These are phyloP conservation scores for Glutinoglossum americanum DNA, from an alignment of 495 filamentous ascomycete species.

Conservation along the genomic window DNA sequence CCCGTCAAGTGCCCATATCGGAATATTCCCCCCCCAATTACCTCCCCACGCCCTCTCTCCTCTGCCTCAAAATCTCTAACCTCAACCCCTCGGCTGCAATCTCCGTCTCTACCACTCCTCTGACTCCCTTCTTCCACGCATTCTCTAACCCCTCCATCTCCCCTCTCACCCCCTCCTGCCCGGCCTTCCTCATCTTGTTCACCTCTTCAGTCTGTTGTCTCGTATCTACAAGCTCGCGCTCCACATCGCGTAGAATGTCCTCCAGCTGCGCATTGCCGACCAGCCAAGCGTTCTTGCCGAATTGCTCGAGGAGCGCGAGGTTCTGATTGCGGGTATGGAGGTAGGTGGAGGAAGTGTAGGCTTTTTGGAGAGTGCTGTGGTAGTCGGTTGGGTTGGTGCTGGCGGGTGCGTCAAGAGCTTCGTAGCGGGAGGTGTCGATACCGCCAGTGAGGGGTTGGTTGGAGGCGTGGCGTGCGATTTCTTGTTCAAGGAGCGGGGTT, in stretches of 20 bases:
- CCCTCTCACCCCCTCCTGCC: constrained; percentile 44
- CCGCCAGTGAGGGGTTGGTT: constrained; percentile 25
- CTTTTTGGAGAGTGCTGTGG: constrained; percentile 11
- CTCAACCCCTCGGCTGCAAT: constrained; percentile 48
- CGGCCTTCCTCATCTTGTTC: constrained; percentile 44
- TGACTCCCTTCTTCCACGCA: constrained; percentile 49
- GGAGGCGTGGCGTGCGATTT: constrained; percentile 35
- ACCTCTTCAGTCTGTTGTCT: constrained; percentile 45
- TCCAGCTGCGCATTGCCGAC: constrained; percentile 64
- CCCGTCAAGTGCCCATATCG: too few relatives aligned
- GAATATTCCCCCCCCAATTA: not conserved
- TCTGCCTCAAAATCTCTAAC: constrained; percentile 36
- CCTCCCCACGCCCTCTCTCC: constrained; percentile 15
- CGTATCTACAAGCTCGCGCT: constrained; percentile 49
- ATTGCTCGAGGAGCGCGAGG: constrained; percentile 50
- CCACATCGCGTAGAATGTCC: constrained; percentile 43
- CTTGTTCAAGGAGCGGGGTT: constrained; percentile 37
- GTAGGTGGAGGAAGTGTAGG: constrained; percentile 47
- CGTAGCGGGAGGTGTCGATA: constrained; percentile 65
- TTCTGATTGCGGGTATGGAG: constrained; percentile 42
- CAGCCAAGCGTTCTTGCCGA: constrained; percentile 82
- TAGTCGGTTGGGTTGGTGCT: constrained; percentile 1
- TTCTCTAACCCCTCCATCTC: constrained; percentile 51
- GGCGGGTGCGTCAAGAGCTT: constrained; percentile 29
- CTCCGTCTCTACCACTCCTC: constrained; percentile 53